phyloP scores from a whole-genome alignment of 768 basidiomycete genomes.

The Pleurotus citrinopileatus region DNA sequence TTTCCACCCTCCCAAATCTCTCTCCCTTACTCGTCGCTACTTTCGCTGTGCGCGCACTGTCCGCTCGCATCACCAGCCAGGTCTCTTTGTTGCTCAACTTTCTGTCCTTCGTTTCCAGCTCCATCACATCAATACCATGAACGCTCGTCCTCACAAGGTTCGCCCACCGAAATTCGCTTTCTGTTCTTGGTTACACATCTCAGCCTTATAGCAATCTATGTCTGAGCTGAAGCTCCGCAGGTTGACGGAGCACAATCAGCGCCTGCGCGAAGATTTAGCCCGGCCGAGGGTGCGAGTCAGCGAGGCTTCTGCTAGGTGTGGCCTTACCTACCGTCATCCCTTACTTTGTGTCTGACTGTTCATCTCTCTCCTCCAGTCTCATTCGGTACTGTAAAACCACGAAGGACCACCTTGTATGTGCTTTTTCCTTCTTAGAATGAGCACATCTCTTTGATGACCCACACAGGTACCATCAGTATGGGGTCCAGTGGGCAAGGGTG shows the following conservation, averaged over 20 bases:
- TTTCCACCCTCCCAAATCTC: slow-evolving; percentile 7
- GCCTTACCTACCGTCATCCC: slow-evolving; percentile 12
- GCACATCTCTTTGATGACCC: slow-evolving; percentile 9
- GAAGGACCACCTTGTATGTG: slow-evolving; percentile 83
- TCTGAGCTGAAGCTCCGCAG: slow-evolving; percentile 95
- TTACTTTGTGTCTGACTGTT: slow-evolving; percentile 4
- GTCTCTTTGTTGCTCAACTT: neutral
- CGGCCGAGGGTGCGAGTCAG: slow-evolving; percentile 89
- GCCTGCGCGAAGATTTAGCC: slow-evolving; percentile 85
- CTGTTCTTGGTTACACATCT: slow-evolving; percentile 5
- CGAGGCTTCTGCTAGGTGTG: slow-evolving; percentile 86
- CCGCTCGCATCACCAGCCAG: no score
- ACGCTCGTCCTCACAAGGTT: slow-evolving; percentile 71
- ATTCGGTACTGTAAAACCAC: slow-evolving; percentile 95
- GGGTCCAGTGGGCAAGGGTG: slow-evolving; percentile 86
- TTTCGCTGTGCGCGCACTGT: neutral
- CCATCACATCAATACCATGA: slow-evolving; percentile 44
- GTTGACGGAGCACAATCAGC: slow-evolving; percentile 90
- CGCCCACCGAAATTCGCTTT: slow-evolving; percentile 17
- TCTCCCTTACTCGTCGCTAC: neutral
- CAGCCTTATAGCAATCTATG: slow-evolving; percentile 74
- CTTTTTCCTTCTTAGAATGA: slow-evolving; percentile 1
- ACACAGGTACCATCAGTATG: slow-evolving; percentile 87
- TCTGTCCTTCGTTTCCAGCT: slow-evolving; percentile 16
- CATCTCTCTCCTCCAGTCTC: slow-evolving; percentile 46